A percentile compares a stretch with the other conserved stretches of the same genome.
phyloP scores from a whole-genome alignment of 1,139 yeast species.

The Geotrichum reessii region DNA sequence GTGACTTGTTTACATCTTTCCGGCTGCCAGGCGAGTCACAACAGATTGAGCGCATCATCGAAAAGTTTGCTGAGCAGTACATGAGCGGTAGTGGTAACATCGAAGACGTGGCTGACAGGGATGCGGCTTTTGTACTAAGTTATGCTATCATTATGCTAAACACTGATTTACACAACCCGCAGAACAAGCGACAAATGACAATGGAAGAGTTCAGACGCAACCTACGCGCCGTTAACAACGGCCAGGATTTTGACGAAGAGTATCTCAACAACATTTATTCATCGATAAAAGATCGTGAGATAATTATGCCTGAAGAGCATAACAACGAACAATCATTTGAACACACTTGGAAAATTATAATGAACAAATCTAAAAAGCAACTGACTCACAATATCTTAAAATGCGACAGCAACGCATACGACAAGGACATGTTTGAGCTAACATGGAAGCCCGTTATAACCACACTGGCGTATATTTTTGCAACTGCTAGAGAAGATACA shows the following conservation, averaged over 20 bases:
- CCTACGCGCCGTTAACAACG: constrained; percentile 66
- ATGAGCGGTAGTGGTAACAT: constrained; percentile 34
- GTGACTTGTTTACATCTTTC: constrained; percentile 77
- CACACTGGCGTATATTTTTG: constrained; percentile 69
- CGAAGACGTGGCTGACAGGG: constrained; percentile 41
- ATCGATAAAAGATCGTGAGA: constrained; percentile 78
- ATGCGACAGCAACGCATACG: constrained; percentile 45
- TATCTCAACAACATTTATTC: constrained; percentile 72
- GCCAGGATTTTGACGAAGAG: constrained; percentile 65
- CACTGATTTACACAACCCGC: constrained; percentile 87
- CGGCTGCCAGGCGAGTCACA: constrained; percentile 97
- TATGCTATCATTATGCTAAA: constrained; percentile 90
- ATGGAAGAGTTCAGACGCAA: constrained; percentile 74
- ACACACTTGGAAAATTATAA: constrained; percentile 82
- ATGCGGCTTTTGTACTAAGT: constrained; percentile 85
- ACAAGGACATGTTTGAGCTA: constrained; percentile 60
- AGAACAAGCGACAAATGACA: constrained; percentile 71
- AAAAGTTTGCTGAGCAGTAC: constrained; percentile 75
- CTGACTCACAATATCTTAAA: constrained; percentile 29
- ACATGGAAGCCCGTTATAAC: constrained; percentile 58
- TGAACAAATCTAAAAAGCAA: constrained; percentile 40
- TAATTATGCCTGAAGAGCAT: constrained; percentile 96
- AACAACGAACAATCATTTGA: constrained; percentile 84
- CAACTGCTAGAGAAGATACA: constrained; percentile 85
- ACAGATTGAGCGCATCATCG: constrained; percentile 88